Evolutionary conservation across 108 stramenopile species (phyloP), one percentile per base, ranked within the genome.

Genomic region (Cyclotella distinguenda): DNA sequence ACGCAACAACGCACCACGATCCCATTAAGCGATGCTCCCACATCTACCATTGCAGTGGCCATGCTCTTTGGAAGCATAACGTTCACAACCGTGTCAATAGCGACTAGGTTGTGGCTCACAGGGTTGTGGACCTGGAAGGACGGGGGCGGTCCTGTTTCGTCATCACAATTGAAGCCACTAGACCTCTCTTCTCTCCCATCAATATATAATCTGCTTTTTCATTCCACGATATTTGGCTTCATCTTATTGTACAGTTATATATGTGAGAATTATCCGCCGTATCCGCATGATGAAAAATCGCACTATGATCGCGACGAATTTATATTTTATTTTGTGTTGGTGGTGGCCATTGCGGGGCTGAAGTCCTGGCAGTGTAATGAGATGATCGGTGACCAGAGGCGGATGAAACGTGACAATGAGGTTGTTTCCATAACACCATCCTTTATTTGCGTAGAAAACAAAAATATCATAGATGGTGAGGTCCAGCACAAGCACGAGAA

Each of bases 261-360:
- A 21, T 88, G 88, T 57, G 93, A 94, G 68, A 62, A 89, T 62
- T 88, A 94, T 68, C 93, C 93, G 22, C 88, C 88, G 8, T 84
- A 69, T 73, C 81, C 79, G 5, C 93, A 94, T 60, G 81, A 79
- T 26, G 82, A 83, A 54, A 91, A 91, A 77, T 68, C 54, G 15
- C 19, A 36, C 5, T 94, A 94, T 68, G 88, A 94, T 59, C 78
- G 86, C 42, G 93, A 94, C 66, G 68, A 80, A 27, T 91, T 91
- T 61, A 82, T 94, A 68, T 86, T 94, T 38, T 76, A 84, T 63
- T 79, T 70, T 9, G 74, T 94, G 26, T 64, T 89, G 9, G 71
- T 89, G 23, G 76, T 88, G 2, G 80, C 76, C 12, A 70, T 86
- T 39, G 74, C 69, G 26, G 65, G 73, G 6, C 59, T 53, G 4